Evolutionary conservation across 2,329 filamentous ascomycete genomes (phyloP).

Genomic region (Orbilia oligospora): DNA sequence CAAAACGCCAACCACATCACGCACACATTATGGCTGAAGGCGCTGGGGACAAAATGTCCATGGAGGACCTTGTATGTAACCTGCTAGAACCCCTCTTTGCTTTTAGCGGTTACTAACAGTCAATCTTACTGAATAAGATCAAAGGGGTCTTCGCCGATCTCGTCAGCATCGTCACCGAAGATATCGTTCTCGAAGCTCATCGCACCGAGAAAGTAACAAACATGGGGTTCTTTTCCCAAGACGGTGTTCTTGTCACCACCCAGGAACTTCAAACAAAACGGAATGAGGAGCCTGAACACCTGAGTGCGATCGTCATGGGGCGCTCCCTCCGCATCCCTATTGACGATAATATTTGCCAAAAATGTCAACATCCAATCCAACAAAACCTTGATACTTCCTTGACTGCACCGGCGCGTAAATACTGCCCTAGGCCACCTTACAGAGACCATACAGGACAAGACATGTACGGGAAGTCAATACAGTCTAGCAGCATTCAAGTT

Average conservation of each 20-base stretch:
- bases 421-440: slow-evolving; percentile 46
- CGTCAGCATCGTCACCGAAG: slow-evolving; percentile 52
- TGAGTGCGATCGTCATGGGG: slow-evolving; percentile 55
- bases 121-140: slow-evolving; percentile 16
- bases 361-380: slow-evolving; percentile 56
- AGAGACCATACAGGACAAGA: slow-evolving; percentile 42
- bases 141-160: slow-evolving; percentile 55
- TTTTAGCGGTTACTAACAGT: background rate
- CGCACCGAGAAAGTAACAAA: slow-evolving; percentile 55
- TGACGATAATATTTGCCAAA: slow-evolving; percentile 54
- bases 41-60: slow-evolving; percentile 40
- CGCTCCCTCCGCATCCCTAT: slow-evolving; percentile 47
- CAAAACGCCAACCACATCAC: background rate
- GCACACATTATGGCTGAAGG: slow-evolving; percentile 43
- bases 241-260: slow-evolving; percentile 50
- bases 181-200: slow-evolving; percentile 60
- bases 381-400: slow-evolving; percentile 41
- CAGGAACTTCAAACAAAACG: slow-evolving; percentile 49
- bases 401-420: slow-evolving; percentile 40
- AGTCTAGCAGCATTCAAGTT: slow-evolving; percentile 44
- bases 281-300: slow-evolving; percentile 47
- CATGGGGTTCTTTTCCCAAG: slow-evolving; percentile 57
- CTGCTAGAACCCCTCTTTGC: background rate
- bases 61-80: slow-evolving; percentile 47
- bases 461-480: slow-evolving; percentile 54